Base-by-base conservation (phyloP, 2,329 filamentous ascomycete species). In the Trichoderma simmonsii region DNA sequence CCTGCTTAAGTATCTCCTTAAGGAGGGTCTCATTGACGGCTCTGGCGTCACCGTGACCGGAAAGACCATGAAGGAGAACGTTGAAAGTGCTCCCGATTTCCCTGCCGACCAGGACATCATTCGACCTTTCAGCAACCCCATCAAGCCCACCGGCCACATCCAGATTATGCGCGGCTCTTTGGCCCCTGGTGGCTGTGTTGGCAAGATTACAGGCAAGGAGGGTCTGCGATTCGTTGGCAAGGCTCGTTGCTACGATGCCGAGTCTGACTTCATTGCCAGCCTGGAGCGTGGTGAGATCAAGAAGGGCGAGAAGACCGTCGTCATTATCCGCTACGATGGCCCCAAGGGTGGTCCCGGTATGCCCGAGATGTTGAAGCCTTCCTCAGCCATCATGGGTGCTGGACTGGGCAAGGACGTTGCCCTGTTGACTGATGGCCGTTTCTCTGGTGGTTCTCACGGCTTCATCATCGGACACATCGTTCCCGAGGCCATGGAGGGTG, bases 341-440 rank as follows among this genome's bases (percentile, higher is more conserved):
- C 95, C 95, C 73, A 97, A 95, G 84, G 95, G 95, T 75, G 95
- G 95, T 0, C 95, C 95, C 1, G 95, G 95, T 72, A 98, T 98
- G 92, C 95, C 94, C 36, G 95, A 98, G 84, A 95, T 97, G 86
- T 86, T 98, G 74, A 97, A 97, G 85, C 93, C 95, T n/a, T 93
- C 89, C 68, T 94, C 93, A 0, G 93, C 94, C 64, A 92, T 98
- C 78, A 97, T 97, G 93, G 95, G 95, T 69, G 93, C 94, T 6
- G 92, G 92, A 48, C 88, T 98, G 57, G 91, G 91, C 76, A 87
- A 92, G 77, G 91, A 93, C 76, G 90, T 93, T 15, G 92, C 92
- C 1, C 87, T 94, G 61, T 86, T 94, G 73, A 93, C 92, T 2
- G 91, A 94, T 77, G 90, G 90, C 0, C 89, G 92, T 51, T 95